Conservation (phyloP, 768 basidiomycete species). For the Sistotremastrum niveocremeum region DNA sequence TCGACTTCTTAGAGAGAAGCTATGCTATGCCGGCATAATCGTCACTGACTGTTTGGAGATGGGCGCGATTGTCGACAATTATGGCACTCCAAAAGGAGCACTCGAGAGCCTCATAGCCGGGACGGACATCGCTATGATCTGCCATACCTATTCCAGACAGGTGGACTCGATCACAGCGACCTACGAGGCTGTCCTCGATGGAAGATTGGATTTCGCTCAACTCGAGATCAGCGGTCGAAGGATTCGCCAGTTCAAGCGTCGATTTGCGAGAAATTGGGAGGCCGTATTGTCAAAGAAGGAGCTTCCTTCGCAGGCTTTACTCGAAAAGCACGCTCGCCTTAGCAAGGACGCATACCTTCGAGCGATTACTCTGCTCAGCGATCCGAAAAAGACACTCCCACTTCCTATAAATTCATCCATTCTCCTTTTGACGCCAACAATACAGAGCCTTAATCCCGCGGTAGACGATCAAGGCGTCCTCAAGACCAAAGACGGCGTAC, state of each 20-base stretch:
- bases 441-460: constrained; percentile 45
- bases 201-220: constrained; percentile 20
- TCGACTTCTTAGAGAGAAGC: constrained; percentile 33
- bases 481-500: constrained; percentile 25
- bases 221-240: constrained; percentile 31
- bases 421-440: constrained; percentile 40
- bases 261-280: constrained; percentile 36
- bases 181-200: constrained; percentile 31
- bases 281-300: constrained; percentile 22
- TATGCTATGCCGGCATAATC: constrained; percentile 44
- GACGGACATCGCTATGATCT: constrained; percentile 64
- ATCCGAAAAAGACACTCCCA: constrained; percentile 24
- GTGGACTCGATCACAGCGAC: constrained; percentile 36
- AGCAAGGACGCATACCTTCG: constrained; percentile 33
- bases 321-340: constrained; percentile 21
- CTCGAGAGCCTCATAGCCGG: constrained; percentile 46
- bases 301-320: background rate
- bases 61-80: constrained; percentile 47
- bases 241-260: constrained; percentile 35
- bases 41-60: constrained; percentile 71
- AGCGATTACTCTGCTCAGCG: constrained; percentile 34
- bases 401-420: constrained; percentile 18
- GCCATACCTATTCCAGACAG: constrained; percentile 45
- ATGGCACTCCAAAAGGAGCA: constrained; percentile 39
- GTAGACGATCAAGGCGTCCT: constrained; percentile 39